These are phyloP conservation scores for Endogone sp. DNA, from an alignment of 192 early-diverging fungal species.

Conservation along the genomic window DNA sequence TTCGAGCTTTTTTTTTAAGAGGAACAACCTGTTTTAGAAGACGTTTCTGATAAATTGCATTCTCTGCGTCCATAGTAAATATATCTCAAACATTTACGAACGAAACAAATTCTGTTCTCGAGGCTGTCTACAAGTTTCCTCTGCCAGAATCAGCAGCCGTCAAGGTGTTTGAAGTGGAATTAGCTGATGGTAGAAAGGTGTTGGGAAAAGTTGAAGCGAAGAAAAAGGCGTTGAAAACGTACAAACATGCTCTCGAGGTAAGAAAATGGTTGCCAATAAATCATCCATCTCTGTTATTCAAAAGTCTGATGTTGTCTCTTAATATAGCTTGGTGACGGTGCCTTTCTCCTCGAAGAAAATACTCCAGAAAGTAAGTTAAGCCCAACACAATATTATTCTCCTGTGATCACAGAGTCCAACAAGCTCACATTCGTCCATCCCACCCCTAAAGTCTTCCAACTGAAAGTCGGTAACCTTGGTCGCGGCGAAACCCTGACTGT, in stretches of 20 bases:
- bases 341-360: neutral
- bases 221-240: neutral
- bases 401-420: neutral
- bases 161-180: neutral
- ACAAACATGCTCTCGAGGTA: neutral
- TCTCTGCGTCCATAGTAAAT: neutral
- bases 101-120: neutral
- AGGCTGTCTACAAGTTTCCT: neutral
- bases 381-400: neutral
- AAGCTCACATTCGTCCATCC: neutral
- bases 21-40: no score
- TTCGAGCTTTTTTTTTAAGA: neutral
- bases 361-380: neutral
- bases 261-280: neutral
- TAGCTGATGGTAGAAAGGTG: neutral
- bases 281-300: neutral
- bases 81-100: neutral
- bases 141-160: neutral
- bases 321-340: neutral
- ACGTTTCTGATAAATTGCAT: neutral
- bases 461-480: constrained; percentile 41
- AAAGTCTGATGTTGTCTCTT: neutral
- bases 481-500: constrained; percentile 27
- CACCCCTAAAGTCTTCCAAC: neutral
- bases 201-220: neutral